A percentile compares a stretch with the other conserved stretches of the same genome.
Evolutionary conservation across 164 flowering plant species (phyloP).

Genomic region (Nelumbo lutea): DNA sequence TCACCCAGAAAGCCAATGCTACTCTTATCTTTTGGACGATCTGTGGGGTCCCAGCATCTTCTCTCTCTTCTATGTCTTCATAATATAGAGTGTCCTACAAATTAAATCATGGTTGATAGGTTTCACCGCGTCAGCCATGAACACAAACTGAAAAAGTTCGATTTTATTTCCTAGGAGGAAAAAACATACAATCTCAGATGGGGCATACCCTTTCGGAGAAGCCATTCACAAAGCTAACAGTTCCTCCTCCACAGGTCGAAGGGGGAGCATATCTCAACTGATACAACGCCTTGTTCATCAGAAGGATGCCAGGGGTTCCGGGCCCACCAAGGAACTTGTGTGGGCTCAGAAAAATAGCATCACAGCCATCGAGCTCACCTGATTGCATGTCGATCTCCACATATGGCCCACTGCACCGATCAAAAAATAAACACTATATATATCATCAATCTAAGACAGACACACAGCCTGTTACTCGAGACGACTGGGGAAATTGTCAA

Average conservation of each 20-base stretch:
- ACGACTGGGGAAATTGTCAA: too few relatives aligned
- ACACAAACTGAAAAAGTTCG: too few relatives aligned
- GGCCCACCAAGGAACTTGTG: conserved; percentile 91
- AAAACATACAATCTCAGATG: too few relatives aligned
- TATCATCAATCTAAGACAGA: too few relatives aligned
- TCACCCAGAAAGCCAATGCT: conserved; percentile 75
- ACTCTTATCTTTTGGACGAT: too few relatives aligned
- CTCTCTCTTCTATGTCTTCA: conserved; percentile 70
- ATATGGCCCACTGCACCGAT: conserved; percentile 50
- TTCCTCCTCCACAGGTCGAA: conserved; percentile 79
- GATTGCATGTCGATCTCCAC: conserved; percentile 62
- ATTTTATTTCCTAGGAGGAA: too few relatives aligned
- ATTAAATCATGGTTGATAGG: too few relatives aligned
- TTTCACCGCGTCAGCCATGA: too few relatives aligned
- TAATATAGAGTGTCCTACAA: conserved; percentile 65
- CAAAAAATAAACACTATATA: too few relatives aligned
- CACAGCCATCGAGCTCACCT: conserved; percentile 70
- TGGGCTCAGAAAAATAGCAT: conserved; percentile 68
- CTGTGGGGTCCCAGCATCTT: too few relatives aligned
- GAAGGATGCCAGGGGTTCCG: conserved; percentile 56
- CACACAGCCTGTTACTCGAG: too few relatives aligned
- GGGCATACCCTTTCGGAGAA: conserved; percentile 40
- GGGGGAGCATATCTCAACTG: conserved; percentile 43
- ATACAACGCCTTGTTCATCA: conserved; percentile 58
- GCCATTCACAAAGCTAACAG: conserved; percentile 64